These are phyloP conservation scores for Clavaria fumosa DNA, from an alignment of 768 basidiomycete genomes.

Conservation along the genomic window DNA sequence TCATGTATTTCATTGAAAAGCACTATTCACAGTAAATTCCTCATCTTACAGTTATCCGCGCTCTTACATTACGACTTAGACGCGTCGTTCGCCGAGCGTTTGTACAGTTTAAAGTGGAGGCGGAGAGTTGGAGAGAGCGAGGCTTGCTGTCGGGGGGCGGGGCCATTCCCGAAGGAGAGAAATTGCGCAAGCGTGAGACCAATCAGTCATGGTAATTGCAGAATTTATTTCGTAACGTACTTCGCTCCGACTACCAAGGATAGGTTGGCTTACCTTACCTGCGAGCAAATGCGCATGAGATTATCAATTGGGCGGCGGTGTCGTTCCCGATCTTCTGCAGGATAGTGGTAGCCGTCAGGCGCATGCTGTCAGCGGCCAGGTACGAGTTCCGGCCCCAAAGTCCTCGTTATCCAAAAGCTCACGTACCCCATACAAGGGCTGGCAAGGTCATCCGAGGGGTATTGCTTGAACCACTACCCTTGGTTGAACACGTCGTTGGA, in stretches of 20 bases:
- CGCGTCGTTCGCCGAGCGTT: conserved; percentile 90
- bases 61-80: conserved; percentile 28
- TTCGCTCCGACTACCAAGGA: conserved; percentile 14
- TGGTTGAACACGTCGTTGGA: conserved; percentile 69
- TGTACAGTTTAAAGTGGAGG: conserved; percentile 82
- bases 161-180: conserved; percentile 47
- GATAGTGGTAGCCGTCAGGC: conserved; percentile 36
- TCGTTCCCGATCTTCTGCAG: conserved; percentile 47
- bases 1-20: conserved; percentile 83
- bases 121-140: conserved; percentile 52
- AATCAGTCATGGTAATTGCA: conserved; percentile 59
- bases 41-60: not conserved
- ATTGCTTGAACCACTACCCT: conserved; percentile 57
- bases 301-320: conserved; percentile 76
- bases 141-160: conserved; percentile 55
- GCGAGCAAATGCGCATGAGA: conserved; percentile 82
- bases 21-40: conserved; percentile 66
- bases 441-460: conserved; percentile 41
- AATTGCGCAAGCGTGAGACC: conserved; percentile 49
- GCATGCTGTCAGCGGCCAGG: no score
- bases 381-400: no score
- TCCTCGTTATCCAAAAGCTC: no score
- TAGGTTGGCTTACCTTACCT: conserved; percentile 84
- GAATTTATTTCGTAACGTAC: conserved; percentile 30
- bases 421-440: no score